Conservation (phyloP, 805 yeast species). For the Candida namnaoensis region DNA sequence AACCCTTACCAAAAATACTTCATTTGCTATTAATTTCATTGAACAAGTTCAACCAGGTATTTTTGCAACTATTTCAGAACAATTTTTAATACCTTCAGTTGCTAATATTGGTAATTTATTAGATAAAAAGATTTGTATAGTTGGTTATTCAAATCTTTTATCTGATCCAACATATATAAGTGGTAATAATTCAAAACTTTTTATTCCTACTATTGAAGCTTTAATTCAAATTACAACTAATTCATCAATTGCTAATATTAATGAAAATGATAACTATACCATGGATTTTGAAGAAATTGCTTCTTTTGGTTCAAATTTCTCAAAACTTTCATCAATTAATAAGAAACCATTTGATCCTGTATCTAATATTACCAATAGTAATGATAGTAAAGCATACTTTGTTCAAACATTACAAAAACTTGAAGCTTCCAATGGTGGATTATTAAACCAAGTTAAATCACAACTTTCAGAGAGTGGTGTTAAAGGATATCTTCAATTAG, state of each 20-base stretch:
- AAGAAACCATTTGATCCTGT: conserved; percentile 61
- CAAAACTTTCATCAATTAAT: conserved; percentile 59
- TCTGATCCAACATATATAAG: conserved; percentile 21
- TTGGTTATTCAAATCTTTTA: conserved; percentile 42
- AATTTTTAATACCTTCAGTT: conserved; percentile 30
- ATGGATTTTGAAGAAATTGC: conserved; percentile 61
- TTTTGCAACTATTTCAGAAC: conserved; percentile 40
- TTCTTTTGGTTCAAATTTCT: conserved; percentile 81
- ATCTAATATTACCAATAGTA: conserved; percentile 6
- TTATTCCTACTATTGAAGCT: conserved; percentile 33
- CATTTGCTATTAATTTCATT: conserved; percentile 53
- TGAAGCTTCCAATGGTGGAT: conserved; percentile 1
- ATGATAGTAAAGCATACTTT: conserved; percentile 11
- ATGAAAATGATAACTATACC: conserved; percentile 27
- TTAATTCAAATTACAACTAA: conserved; percentile 29
- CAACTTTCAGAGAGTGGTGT: too few species aligned
- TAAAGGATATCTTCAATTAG: too few species aligned
- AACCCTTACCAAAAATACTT: conserved; percentile 30
- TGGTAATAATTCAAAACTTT: conserved; percentile 32
- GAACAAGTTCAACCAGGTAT: conserved; percentile 63
- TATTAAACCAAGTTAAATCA: neutral
- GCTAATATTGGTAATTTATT: conserved; percentile 37
- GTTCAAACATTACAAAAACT: conserved; percentile 10
- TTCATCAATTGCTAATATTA: conserved; percentile 25
- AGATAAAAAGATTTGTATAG: conserved; percentile 44